Evolutionary conservation across 108 stramenopile species (phyloP).

Genomic region (Epithemia pelagica): DNA sequence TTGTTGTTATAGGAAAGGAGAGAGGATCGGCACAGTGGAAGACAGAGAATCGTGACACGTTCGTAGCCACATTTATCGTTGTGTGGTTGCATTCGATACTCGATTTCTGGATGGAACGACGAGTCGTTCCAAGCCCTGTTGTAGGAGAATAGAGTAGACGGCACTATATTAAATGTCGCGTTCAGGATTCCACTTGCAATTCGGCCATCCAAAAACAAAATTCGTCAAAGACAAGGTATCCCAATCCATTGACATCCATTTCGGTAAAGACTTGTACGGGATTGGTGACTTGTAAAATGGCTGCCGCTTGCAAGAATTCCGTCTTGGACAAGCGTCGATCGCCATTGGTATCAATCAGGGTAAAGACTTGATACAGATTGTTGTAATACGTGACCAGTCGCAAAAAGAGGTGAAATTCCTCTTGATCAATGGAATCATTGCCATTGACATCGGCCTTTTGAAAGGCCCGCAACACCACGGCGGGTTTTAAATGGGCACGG

Average conservation of each 20-base stretch:
- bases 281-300: background rate
- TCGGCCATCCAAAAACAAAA: constrained; percentile 18
- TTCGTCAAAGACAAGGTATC: constrained; percentile 16
- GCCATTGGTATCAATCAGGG: constrained; percentile 9
- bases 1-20: too few species aligned
- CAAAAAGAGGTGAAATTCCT: constrained; percentile 21
- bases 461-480: constrained; percentile 23
- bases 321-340: constrained; percentile 19
- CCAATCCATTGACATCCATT: constrained; percentile 16
- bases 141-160: too few species aligned
- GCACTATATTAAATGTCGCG: too few species aligned
- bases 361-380: constrained; percentile 11
- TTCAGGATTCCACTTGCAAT: too few species aligned
- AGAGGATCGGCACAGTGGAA: too few species aligned
- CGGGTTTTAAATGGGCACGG: constrained; percentile 14
- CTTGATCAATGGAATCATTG: constrained; percentile 11
- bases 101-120: too few species aligned
- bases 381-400: constrained; percentile 11
- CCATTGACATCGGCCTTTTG: constrained; percentile 7
- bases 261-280: constrained; percentile 5
- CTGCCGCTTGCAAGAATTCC: constrained; percentile 17
- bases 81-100: too few species aligned
- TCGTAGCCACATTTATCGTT: too few species aligned
- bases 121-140: too few species aligned
- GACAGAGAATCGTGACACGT: too few species aligned